Base-by-base conservation (phyloP, 306 rosid genomes). In the Argentina anserina region DNA sequence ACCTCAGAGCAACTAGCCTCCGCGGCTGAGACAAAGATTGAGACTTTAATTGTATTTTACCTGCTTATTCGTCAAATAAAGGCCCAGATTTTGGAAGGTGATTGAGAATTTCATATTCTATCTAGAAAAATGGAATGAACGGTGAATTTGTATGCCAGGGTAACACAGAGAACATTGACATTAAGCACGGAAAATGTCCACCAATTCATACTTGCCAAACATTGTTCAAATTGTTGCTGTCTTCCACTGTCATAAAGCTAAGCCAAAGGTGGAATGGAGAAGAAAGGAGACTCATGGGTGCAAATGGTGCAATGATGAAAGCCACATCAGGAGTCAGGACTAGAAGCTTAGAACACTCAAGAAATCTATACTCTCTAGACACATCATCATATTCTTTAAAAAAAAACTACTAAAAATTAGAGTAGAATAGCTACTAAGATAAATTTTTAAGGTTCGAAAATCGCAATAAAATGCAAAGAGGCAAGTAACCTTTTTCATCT, bases 1-100 rank as follows among this genome's bases (percentile, higher is more conserved):
- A 77, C 74, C 21, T 69, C 58, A 11, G 50, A 34, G 39, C 73
- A 42, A 81, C 61, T 76, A 67, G 81, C 76, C 33, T 82, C 89
- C 84, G 89, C 75, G 71, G 73, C 34, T 65, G 21, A 49, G 56
- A 64, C 72, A 49, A 42, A 58, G 28, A 78, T 34, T 26, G 56
- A 1, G 65, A 41, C 29, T 9, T 40, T 42, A 59, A 12, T 28
- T 41, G 67, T 29, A 66, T 65, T 37, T 36, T 14, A 36, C 42
- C 21, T 9, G 15, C 53, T 75, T 37, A 37, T 45, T 61, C 23
- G 13, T 43, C 33, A 13, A 31, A 34, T 0, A 29, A 70, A 46
- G 59, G 37, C 71, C 80, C 81, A 28, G 17, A 46, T n/a, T 29
- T 47, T 47, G 45, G 40, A 40, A 4, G 65, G 2, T 63, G 14